These are phyloP conservation scores for Stachybotrys chlorohalonatus DNA, from an alignment of 2,329 filamentous ascomycete genomes.

Conservation along the genomic window DNA sequence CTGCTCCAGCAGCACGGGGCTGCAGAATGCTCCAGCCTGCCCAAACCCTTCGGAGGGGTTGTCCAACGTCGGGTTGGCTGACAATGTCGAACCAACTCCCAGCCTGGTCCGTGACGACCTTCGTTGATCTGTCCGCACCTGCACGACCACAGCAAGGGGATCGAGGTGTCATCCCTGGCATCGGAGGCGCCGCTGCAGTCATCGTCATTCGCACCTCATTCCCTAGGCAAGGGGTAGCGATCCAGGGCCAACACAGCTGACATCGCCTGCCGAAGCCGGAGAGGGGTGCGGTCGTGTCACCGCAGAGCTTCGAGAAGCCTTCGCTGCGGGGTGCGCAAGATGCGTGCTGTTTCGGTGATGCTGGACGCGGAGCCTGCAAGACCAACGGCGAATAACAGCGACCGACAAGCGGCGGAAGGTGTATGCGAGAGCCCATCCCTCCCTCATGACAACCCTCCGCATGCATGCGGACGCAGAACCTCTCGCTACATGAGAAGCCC, in stretches of 20 bases:
- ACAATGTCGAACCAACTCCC: too few species aligned
- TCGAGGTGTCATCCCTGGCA: not conserved
- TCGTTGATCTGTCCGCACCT: not conserved
- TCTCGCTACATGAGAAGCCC: not conserved
- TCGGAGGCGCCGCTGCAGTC: not conserved
- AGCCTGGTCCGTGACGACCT: not conserved
- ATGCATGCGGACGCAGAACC: too few species aligned
- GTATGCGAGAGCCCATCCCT: too few species aligned
- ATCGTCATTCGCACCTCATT: not conserved
- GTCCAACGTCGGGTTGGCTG: too few species aligned
- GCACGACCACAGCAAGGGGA: not conserved
- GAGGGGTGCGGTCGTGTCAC: not conserved
- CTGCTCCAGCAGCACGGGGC: too few species aligned
- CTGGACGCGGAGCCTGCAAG: not conserved
- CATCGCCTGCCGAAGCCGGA: not conserved
- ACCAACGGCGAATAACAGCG: not conserved
- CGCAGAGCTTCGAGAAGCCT: not conserved
- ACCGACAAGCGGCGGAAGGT: too few species aligned
- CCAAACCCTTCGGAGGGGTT: too few species aligned
- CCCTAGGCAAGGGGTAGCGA: not conserved
- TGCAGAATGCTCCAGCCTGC: too few species aligned
- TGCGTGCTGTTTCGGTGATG: not conserved
- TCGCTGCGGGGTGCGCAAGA: not conserved
- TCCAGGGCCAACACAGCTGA: not conserved
- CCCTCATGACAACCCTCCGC: too few species aligned